phyloP scores from a whole-genome alignment of 2,329 filamentous ascomycete genomes.

The Epichloe sp. region DNA sequence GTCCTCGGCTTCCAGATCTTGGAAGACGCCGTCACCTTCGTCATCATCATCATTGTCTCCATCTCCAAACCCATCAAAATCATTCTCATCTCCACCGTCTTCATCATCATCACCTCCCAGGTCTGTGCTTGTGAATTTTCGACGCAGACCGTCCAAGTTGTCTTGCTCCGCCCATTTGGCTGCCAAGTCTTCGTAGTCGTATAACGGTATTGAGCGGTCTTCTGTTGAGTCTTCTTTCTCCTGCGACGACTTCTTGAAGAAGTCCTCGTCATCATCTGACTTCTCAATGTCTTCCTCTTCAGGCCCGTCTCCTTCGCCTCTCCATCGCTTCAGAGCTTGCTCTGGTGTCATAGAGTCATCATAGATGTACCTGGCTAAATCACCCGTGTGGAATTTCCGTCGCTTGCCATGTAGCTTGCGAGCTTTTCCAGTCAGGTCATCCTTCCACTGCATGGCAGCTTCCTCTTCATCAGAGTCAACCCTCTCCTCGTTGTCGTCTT shows the following conservation, averaged over 20 bases:
- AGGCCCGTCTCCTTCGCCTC: slow-evolving; percentile 46
- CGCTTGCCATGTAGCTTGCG: slow-evolving; percentile 55
- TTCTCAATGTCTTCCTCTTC: slow-evolving; percentile 44
- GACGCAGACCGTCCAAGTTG: slow-evolving; percentile 60
- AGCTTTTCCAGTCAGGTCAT: slow-evolving; percentile 67
- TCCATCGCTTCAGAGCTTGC: slow-evolving; percentile 70
- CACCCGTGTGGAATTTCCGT: slow-evolving; percentile 62
- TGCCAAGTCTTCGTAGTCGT: slow-evolving; percentile 70
- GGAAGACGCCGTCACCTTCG: slow-evolving; percentile 70
- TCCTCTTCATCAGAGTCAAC: slow-evolving; percentile 52
- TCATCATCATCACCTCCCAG: slow-evolving; percentile 25
- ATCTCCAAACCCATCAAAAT: slow-evolving; percentile 37
- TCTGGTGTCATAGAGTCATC: slow-evolving; percentile 62
- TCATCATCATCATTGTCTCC: slow-evolving; percentile 50
- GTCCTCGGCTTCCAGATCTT: slow-evolving; percentile 55
- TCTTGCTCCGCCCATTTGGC: slow-evolving; percentile 75
- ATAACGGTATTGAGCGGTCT: slow-evolving; percentile 64
- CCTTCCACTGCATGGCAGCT: slow-evolving; percentile 71
- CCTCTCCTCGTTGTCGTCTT: slow-evolving; percentile 38
- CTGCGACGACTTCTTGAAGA: slow-evolving; percentile 50
- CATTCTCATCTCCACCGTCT: slow-evolving; percentile 39
- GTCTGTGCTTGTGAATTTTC: slow-evolving; percentile 61
- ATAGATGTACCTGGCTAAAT: slow-evolving; percentile 82
- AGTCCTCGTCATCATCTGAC: slow-evolving; percentile 43
- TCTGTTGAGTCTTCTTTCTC: slow-evolving; percentile 62